These are phyloP conservation scores for Rhynchospora tenuis DNA, from an alignment of 176 grass and related monocot genomes.

Conservation along the genomic window DNA sequence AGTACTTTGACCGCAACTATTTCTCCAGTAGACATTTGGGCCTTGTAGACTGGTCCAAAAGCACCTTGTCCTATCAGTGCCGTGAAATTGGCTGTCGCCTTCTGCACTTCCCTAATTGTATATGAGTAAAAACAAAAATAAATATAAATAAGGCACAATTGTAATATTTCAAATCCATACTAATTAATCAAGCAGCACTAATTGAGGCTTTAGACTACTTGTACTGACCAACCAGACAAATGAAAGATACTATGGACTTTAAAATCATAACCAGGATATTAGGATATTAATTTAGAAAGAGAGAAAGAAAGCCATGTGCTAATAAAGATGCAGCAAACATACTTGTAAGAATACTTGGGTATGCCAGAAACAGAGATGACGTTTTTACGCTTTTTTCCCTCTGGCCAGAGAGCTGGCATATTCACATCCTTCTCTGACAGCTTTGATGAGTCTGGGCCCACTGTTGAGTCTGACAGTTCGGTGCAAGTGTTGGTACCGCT, in stretches of 20 bases:
- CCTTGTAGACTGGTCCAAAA: slow-evolving; percentile 94
- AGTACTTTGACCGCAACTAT: slow-evolving; percentile 89
- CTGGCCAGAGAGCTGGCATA: slow-evolving; percentile 30
- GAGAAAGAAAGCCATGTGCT: not conserved
- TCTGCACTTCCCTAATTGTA: slow-evolving; percentile 76
- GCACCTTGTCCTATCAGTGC: slow-evolving; percentile 83
- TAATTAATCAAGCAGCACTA: not conserved
- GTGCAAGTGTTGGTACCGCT: slow-evolving; percentile 44
- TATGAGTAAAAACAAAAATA: not conserved
- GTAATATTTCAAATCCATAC: not conserved
- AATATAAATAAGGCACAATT: not conserved
- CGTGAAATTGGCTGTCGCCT: slow-evolving; percentile 86
- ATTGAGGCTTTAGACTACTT: not conserved
- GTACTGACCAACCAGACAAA: not conserved
- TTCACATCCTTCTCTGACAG: slow-evolving; percentile 29
- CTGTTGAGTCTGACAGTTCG: slow-evolving; percentile 55
- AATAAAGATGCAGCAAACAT: slow-evolving; percentile 29
- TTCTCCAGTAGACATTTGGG: slow-evolving; percentile 80
- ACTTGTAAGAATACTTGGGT: slow-evolving; percentile 92
- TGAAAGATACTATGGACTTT: not conserved
- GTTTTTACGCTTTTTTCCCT: slow-evolving; percentile 53
- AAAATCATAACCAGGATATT: not conserved
- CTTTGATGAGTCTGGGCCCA: slow-evolving; percentile 51
- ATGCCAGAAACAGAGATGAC: slow-evolving; percentile 75
- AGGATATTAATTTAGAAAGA: not conserved